A percentile compares a stretch with the other conserved stretches of the same genome.
These are phyloP conservation scores for Neurospora sp. DNA, from an alignment of 495 filamentous ascomycete genomes.

Conservation along the genomic window DNA sequence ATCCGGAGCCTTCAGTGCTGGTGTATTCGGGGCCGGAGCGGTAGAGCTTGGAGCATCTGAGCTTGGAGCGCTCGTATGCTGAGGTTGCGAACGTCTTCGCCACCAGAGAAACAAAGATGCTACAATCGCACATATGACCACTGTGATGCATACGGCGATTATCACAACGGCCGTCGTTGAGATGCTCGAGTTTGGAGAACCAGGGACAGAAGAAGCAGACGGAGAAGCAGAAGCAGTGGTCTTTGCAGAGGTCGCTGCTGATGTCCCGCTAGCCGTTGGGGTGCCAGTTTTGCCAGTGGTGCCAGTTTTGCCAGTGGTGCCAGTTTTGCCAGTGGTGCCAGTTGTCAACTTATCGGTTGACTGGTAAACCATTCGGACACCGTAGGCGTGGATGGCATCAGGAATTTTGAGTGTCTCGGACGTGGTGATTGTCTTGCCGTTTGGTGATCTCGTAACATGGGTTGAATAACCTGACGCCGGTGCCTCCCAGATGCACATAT, in stretches of 20 bases:
- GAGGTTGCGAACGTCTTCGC: neutral
- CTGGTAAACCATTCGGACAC: constrained; percentile 20
- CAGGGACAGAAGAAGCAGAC: neutral
- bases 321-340: neutral
- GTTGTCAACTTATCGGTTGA: constrained; percentile 5
- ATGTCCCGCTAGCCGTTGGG: neutral
- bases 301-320: neutral
- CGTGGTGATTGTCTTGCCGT: constrained; percentile 1
- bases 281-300: neutral
- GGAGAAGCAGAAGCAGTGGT: neutral
- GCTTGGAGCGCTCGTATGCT: neutral
- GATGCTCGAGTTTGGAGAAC: neutral
- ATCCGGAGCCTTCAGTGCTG: neutral
- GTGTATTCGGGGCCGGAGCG: neutral
- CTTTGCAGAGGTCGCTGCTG: neutral
- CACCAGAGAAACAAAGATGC: neutral
- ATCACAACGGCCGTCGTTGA: neutral
- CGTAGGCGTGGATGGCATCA: constrained; percentile 14
- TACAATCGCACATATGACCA: neutral
- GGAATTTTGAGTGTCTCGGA: neutral
- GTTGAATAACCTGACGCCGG: constrained; percentile 1
- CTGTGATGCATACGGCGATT: neutral
- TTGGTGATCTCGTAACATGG: constrained; percentile 5
- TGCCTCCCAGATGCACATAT: constrained; percentile 16
- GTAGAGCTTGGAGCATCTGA: neutral